Evolutionary conservation across 257 asterid genomes (phyloP).

Genomic region (Plantago major): DNA sequence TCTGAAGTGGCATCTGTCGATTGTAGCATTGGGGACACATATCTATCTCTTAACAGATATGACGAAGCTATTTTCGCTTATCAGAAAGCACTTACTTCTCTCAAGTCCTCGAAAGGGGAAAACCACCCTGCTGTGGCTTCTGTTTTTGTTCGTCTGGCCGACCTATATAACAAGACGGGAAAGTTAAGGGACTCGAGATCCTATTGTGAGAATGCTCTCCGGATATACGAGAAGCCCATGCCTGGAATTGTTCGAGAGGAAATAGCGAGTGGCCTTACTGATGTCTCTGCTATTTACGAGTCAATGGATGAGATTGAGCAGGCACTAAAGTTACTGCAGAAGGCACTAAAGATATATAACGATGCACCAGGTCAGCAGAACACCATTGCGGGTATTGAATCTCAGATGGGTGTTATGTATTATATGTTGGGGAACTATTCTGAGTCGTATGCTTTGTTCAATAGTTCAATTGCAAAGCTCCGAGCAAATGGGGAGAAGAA

Average conservation of each 20-base stretch:
- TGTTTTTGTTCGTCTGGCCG: slow-evolving; percentile 85
- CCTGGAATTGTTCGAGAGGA: slow-evolving; percentile 87
- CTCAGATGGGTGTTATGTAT: slow-evolving; percentile 88
- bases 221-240: slow-evolving; percentile 62
- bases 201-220: slow-evolving; percentile 83
- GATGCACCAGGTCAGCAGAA: slow-evolving; percentile 89
- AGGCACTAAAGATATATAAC: slow-evolving; percentile 79
- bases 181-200: slow-evolving; percentile 78
- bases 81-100: slow-evolving; percentile 80
- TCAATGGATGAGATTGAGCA: slow-evolving; percentile 86
- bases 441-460: slow-evolving; percentile 61
- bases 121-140: slow-evolving; percentile 88
- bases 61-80: slow-evolving; percentile 88
- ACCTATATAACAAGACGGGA: slow-evolving; percentile 75
- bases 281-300: slow-evolving; percentile 83
- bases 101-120: slow-evolving; percentile 82
- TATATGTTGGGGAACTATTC: slow-evolving; percentile 76
- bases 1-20: slow-evolving; percentile 79
- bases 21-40: slow-evolving; percentile 84
- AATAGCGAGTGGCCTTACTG: slow-evolving; percentile 82
- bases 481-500: slow-evolving; percentile 89
- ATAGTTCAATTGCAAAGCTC: slow-evolving; percentile 59
- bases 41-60: slow-evolving; percentile 68
- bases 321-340: slow-evolving; percentile 71
- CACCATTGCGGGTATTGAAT: slow-evolving; percentile 85